Conservation (phyloP, 2,329 filamentous ascomycete species). For the Fusarium protoensiforme region DNA sequence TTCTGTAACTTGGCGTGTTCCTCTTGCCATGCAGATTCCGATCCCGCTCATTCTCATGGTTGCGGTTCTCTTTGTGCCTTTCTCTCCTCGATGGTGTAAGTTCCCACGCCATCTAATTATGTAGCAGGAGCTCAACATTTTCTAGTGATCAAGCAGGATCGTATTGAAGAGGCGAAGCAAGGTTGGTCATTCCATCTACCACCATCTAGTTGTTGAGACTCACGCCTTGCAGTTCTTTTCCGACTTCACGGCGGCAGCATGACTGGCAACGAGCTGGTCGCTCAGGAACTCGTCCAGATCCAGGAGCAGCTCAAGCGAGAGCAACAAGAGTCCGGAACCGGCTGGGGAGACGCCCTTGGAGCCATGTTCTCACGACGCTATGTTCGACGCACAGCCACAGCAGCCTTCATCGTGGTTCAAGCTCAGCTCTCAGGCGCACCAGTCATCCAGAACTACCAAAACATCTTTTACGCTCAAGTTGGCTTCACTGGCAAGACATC, state of each 20-base stretch:
- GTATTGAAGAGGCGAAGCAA: background rate
- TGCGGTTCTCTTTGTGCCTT: background rate
- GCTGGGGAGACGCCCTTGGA: background rate
- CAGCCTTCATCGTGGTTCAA: background rate
- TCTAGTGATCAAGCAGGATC: background rate
- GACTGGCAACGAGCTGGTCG: background rate
- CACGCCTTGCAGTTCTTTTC: background rate
- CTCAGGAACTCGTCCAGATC: background rate
- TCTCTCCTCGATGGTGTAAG: background rate
- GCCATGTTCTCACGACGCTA: background rate
- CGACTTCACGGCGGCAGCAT: background rate
- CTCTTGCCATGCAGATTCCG: background rate
- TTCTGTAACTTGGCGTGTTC: background rate
- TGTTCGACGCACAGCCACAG: background rate
- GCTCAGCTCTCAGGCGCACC: background rate
- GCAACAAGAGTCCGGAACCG: background rate
- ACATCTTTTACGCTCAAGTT: constrained; percentile 53
- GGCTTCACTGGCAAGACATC: constrained; percentile 60
- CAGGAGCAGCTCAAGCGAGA: background rate
- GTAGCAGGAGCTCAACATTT: too few species aligned
- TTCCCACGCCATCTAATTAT: too few species aligned
- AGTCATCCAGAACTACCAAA: constrained; percentile 47
- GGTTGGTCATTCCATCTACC: background rate
- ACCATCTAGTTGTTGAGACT: background rate
- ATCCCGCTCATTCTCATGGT: background rate